These are phyloP conservation scores for Hippophae rhamnoides DNA, from an alignment of 306 rosid species.

Conservation along the genomic window DNA sequence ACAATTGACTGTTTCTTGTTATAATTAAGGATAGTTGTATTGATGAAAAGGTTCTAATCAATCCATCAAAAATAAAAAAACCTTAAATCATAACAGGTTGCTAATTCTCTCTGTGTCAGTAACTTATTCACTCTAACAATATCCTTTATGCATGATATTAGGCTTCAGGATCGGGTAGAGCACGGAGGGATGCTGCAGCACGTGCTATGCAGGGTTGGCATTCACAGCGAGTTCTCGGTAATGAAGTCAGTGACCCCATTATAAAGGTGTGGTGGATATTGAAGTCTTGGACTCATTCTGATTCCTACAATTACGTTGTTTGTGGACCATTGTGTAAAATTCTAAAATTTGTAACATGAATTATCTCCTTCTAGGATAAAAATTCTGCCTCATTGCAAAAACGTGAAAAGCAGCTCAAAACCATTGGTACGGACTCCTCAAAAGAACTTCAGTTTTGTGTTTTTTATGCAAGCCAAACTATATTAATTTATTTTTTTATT, in stretches of 20 bases:
- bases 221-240: constrained; percentile 74
- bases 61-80: too few relatives aligned
- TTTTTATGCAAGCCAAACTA: constrained; percentile 3
- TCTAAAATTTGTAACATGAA: constrained; percentile 12
- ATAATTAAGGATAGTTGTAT: too few relatives aligned
- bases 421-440: constrained; percentile 48
- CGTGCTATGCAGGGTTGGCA: constrained; percentile 99
- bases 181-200: constrained; percentile 95
- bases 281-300: constrained; percentile 14
- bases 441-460: constrained; percentile 12
- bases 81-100: too few relatives aligned
- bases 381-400: constrained; percentile 57
- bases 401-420: constrained; percentile 92
- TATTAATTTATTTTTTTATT: constrained; percentile 15
- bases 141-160: constrained; percentile 17
- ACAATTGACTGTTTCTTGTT: too few relatives aligned
- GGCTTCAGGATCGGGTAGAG: constrained; percentile 87
- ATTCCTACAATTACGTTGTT: constrained; percentile 1
- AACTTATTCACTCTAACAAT: neutral
- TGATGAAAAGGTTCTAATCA: too few relatives aligned
- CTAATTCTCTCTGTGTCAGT: neutral
- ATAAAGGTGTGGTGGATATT: constrained; percentile 55
- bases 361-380: constrained; percentile 55
- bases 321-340: constrained; percentile 4
- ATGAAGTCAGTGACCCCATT: constrained; percentile 92